phyloP scores from a whole-genome alignment of 331 rosid species.

The Acacia pycnantha region DNA sequence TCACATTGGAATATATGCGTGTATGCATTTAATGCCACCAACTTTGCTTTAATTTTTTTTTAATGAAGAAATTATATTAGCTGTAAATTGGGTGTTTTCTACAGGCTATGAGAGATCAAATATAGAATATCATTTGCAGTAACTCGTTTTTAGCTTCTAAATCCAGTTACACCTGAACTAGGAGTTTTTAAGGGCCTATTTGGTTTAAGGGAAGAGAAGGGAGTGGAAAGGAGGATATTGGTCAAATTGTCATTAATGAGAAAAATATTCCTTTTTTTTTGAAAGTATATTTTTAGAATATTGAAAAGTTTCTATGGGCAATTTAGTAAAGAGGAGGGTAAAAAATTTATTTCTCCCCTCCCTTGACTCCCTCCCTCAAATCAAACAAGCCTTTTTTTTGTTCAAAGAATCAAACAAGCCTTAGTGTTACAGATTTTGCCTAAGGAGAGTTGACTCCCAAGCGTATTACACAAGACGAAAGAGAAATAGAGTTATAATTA shows the following conservation, averaged over 20 bases:
- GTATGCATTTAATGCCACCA: not conserved
- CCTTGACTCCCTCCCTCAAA: no score
- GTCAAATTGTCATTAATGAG: no score
- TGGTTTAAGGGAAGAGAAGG: no score
- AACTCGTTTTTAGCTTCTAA: not conserved
- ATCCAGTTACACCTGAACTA: not conserved
- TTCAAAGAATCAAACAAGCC: no score
- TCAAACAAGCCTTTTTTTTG: no score
- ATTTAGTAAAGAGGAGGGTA: no score
- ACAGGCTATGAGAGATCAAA: not conserved
- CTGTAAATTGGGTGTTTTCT: not conserved
- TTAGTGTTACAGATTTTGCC: not conserved
- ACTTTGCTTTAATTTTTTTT: not conserved
- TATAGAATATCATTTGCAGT: not conserved
- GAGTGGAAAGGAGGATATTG: no score
- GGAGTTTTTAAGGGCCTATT: no score
- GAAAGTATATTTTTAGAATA: no score
- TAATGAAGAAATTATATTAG: not conserved
- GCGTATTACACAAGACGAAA: not conserved
- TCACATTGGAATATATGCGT: constrained; percentile 30
- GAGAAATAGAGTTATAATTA: not conserved
- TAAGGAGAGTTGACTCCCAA: not conserved
- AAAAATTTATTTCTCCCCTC: no score
- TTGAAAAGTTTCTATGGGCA: no score
- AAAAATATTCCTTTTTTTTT: no score